Percentiles rank a stretch among this genome's conserved stretches.
phyloP scores from a whole-genome alignment of 1,139 yeast genomes.

The Taphrina flavorubra region DNA sequence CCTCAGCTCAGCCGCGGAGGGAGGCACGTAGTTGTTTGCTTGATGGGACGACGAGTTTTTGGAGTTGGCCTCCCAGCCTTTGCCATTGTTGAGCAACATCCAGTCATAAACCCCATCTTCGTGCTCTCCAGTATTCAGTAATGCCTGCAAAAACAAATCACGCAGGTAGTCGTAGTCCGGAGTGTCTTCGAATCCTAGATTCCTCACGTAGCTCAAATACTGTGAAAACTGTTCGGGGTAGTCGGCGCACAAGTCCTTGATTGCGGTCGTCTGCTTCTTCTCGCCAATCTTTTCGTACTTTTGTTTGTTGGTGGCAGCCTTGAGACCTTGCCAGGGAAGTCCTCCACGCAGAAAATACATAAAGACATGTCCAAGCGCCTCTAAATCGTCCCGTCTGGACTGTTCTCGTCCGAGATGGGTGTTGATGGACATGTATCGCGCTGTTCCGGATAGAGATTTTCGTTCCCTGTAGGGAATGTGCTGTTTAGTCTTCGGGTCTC shows the following conservation, averaged over 20 bases:
- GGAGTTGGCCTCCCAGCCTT: conserved; percentile 87
- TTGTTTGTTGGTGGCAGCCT: conserved; percentile 95
- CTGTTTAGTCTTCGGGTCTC: conserved; percentile 92
- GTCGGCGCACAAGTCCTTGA: conserved; percentile 76
- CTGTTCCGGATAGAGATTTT: conserved; percentile 93
- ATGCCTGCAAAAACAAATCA: conserved; percentile 72
- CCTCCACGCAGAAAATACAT: conserved; percentile 95
- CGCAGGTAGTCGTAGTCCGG: conserved; percentile 92
- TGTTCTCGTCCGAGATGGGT: conserved; percentile 98
- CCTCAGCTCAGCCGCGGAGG: conserved; percentile 39
- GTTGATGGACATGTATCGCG: conserved; percentile 95
- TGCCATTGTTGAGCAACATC: conserved; percentile 89
- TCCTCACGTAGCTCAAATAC: conserved; percentile 81
- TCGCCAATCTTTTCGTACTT: conserved; percentile 97
- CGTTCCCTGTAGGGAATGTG: conserved; percentile 97
- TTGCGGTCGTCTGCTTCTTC: conserved; percentile 84
- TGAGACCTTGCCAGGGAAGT: conserved; percentile 97
- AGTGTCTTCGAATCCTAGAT: conserved; percentile 85
- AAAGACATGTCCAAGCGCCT: conserved; percentile 91
- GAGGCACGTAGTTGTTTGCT: conserved; percentile 28
- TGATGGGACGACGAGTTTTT: conserved; percentile 24
- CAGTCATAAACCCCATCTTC: conserved; percentile 93
- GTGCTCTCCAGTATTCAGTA: conserved; percentile 70
- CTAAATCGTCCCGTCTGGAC: conserved; percentile 93
- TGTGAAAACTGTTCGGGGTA: conserved; percentile 87